Evolutionary conservation across 2,329 filamentous ascomycete genomes (phyloP), one percentile per base, ranked within the genome.

Genomic region (Sordariomycetes sp.): DNA sequence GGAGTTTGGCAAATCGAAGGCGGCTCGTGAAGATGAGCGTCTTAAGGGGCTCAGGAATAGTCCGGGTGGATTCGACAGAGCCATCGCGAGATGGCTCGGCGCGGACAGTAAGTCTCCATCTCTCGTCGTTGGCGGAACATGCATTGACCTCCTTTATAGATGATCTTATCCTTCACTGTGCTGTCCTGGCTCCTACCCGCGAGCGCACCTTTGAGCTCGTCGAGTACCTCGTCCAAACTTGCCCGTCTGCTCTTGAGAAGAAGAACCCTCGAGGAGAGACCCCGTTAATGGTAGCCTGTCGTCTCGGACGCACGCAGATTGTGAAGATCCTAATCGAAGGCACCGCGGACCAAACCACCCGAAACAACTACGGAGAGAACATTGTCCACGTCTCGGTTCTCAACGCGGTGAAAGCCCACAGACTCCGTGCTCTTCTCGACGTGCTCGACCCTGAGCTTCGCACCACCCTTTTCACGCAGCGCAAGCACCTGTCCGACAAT

Each of bases 321-420:
- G 70, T 71, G 12, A 72, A 74, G 46, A 61, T 75, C 1, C 66
- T 94, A 23, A 66, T 90, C 33, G 61, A 68, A 2, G 73, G 71
- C 18, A 83, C 82, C 4, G 82, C 83, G 3, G 75, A 92, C 47
- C 79, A 85, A 48, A 72, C 74, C 1, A 60, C 60, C 21, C 77
- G 77, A 17, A 79, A 85, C 47, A 58, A 57, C 8, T 50, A 58
- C 4, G 75, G 75, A 9, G 67, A 73, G 43, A 93, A 90, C 45
- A 59, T 90, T 12, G 42, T 90, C 2, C 86, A 93, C 47, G 60
- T 67, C 3, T 63, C 78, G 6, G 46, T 63, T 9, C 35, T 38
- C 4, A 47, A 44, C 17, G 46, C 39, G 4, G 62, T 61, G 9
- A 49, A 45, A 4, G 50, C 49, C 6, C 40, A 50, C 3, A 46